Evolutionary conservation across 2,329 filamentous ascomycete species (phyloP), one percentile per base, ranked within the genome.

Genomic region (Aspergillus sp.): DNA sequence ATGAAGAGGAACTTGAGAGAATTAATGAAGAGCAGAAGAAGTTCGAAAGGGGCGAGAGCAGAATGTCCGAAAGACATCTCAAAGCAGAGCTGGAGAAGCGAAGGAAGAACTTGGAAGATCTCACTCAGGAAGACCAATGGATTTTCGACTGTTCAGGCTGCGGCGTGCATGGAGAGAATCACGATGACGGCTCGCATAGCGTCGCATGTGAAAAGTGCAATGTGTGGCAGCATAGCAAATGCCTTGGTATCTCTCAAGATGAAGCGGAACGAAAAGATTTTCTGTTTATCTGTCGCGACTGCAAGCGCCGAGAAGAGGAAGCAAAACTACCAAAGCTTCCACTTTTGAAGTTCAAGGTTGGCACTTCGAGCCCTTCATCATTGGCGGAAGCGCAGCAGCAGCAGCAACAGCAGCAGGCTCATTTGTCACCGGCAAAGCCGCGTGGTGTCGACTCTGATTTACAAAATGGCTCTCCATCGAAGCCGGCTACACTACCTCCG

Each of bases 201-300:
- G 83, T 98, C 53, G 86, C 90, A 29, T 98, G 93, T 68, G 93
- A 98, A 62, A 83, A 77, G 55, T 98, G 93, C 73, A 94, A 85
- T 62, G 84, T 94, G 42, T 98, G 93, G 93, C 91, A 97, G 64
- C 93, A 98, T 63, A 94, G 89, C 73, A 88, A 86, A 58, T 98
- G 93, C 62, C 79, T 95, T 49, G 85, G 83, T 36, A 86, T 97
- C 52, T 78, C 79, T 41, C 80, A 94, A 57, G 72, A 78, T 49
- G 85, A 90, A 52, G 90, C 89, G 0, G 91, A 95, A 53, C 77
- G 82, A 41, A 81, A 88, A 1, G 86, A 94, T 54, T 97, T 97
- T 59, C 82, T 87, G 51, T 95, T 95, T 60, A 68, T 95, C 53
- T 97, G 91, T 70, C 73, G 73, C 32, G 81, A 84, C 42, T 98